These are phyloP conservation scores for Vitis hybrid DNA, from an alignment of 177 flowering plant genomes.

Conservation along the genomic window DNA sequence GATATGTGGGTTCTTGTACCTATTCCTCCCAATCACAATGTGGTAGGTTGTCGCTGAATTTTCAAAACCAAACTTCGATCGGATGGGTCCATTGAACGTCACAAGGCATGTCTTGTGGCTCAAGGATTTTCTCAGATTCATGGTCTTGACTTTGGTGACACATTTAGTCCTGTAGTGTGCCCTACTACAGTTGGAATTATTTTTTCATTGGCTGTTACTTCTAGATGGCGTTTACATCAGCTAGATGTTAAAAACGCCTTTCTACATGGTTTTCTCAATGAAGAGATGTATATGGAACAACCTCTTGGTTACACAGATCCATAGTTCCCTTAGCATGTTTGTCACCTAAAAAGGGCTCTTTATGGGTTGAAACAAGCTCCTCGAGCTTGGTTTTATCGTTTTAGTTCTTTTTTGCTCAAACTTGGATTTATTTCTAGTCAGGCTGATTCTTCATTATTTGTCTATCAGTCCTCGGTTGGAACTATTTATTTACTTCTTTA, in stretches of 20 bases:
- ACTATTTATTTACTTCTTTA: neutral
- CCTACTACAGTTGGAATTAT: neutral
- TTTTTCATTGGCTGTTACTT: neutral
- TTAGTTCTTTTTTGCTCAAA: neutral
- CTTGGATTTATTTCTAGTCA: neutral
- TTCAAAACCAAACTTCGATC: neutral
- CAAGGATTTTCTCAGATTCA: neutral
- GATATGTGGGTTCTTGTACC: neutral
- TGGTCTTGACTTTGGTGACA: too few species aligned
- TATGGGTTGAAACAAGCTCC: too few species aligned
- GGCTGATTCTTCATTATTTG: constrained; percentile 4
- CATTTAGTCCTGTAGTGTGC: too few species aligned
- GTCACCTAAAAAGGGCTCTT: too few species aligned
- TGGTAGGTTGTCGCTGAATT: constrained; percentile 4
- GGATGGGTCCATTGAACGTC: neutral
- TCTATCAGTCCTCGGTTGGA: neutral
- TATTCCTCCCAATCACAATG: neutral
- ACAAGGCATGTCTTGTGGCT: constrained; percentile 10
- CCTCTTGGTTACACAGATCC: too few species aligned
- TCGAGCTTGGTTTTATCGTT: neutral
- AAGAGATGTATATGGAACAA: too few species aligned
- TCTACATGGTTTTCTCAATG: too few species aligned
- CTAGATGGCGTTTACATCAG: neutral
- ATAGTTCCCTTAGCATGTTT: too few species aligned
- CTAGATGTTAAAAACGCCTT: too few species aligned